Base-by-base conservation (phyloP, 495 filamentous ascomycete species). In the Tetracladium setigerum region DNA sequence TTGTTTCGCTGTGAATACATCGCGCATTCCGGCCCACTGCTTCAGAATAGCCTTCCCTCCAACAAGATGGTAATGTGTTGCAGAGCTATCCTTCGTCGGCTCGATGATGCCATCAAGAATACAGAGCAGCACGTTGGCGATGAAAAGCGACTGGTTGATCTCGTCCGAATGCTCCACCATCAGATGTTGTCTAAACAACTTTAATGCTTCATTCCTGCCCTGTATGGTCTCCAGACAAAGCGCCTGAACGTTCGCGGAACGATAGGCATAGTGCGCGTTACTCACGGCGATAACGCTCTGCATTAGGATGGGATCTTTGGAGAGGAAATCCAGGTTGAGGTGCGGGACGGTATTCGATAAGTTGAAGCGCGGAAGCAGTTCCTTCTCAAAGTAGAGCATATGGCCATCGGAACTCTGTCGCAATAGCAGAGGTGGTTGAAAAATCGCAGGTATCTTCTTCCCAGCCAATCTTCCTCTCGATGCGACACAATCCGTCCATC, bases 41-140 rank as follows among this genome's bases (percentile, higher is more conserved):
- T 62, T 64, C 9, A 68, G 48, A 34, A 68, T 68, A 9, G 65
- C 65, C 38, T 58, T 60, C 30, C 63, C 63, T 30, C 65, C 65
- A 9, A 56, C 56, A n/a, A 65, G 53, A 44, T 68, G 65, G 17
- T 62, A 59, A 17, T 56, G 52, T 1, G 60, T 62, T 1, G 65
- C 63, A 5, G 63, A 61, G 33, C 50, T 62, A 41, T 65, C 62
- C 16, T 60, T 55, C 10, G 47, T 46, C 14, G 63, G 64, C 39
- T 65, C 63, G 37, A 68, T 60, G 19, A 62, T 62, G 13, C 65
- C 63, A 38, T 68, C 65, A 5, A 66, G 41, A 17, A 68, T 65
- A 47, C 64, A 68, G 2, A 68, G 56, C 0, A 68, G 54, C 17
- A 68, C 56, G 34, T 67, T 65, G 18, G 64, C 59, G 34, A 65